Conservation (phyloP, 2,329 filamentous ascomycete species). For the Fusarium decemcellulare region DNA sequence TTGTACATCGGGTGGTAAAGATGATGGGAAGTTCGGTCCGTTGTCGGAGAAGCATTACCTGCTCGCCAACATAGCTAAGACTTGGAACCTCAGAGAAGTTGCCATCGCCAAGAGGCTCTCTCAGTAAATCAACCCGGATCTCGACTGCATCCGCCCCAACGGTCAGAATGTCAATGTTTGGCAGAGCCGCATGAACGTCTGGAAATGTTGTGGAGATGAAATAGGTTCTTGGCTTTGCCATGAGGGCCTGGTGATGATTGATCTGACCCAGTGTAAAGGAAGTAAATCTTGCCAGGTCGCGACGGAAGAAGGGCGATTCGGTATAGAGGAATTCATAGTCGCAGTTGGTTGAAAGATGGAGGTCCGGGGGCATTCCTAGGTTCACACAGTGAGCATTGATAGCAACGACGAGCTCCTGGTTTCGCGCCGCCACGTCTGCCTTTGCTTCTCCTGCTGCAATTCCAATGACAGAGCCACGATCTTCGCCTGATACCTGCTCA, state of each 20-base stretch:
- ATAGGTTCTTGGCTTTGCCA: constrained; percentile 83
- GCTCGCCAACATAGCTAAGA: constrained; percentile 86
- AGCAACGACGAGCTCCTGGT: constrained; percentile 72
- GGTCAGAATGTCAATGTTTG: constrained; percentile 88
- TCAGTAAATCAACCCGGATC: constrained; percentile 84
- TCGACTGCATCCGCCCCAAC: constrained; percentile 91
- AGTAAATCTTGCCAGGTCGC: constrained; percentile 84
- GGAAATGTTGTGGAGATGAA: constrained; percentile 92
- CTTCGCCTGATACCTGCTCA: constrained; percentile 65
- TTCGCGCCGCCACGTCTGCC: constrained; percentile 69
- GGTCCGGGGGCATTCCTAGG: constrained; percentile 77
- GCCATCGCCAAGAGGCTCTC: constrained; percentile 77
- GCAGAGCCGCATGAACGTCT: constrained; percentile 84
- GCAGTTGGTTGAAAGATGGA: constrained; percentile 75
- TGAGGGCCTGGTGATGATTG: constrained; percentile 82
- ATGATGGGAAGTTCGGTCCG: constrained; percentile 91
- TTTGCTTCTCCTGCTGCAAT: constrained; percentile 71
- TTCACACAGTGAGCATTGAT: constrained; percentile 85
- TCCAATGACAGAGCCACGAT: constrained; percentile 78
- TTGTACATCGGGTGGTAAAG: constrained; percentile 86
- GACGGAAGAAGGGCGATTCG: constrained; percentile 77
- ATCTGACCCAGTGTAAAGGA: constrained; percentile 86
- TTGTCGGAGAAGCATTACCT: constrained; percentile 87
- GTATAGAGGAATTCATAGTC: constrained; percentile 93
- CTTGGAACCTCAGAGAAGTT: constrained; percentile 78